A percentile compares a stretch with the other conserved stretches of the same genome.
Conservation (phyloP, 176 grass and related monocot genomes). For the Oryza longistaminata region DNA sequence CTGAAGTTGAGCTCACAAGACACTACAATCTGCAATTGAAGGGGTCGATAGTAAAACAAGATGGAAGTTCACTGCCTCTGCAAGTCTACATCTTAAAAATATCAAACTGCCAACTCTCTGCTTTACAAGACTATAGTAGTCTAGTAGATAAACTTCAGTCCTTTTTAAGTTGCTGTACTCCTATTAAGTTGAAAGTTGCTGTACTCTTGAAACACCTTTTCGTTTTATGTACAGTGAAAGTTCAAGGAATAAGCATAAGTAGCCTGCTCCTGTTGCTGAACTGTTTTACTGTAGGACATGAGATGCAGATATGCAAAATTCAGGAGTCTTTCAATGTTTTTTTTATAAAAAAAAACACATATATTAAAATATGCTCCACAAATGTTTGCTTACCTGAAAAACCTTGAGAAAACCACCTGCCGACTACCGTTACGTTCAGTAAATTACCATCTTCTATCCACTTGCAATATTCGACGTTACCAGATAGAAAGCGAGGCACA, state of each 20-base stretch:
- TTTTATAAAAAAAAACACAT: no score
- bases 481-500: slow-evolving; percentile 26
- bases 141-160: not conserved
- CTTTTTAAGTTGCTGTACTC: not conserved
- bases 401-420: not conserved
- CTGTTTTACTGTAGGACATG: not conserved
- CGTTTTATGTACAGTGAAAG: not conserved
- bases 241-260: not conserved
- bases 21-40: not conserved
- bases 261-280: not conserved
- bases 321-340: not conserved
- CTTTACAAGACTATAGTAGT: not conserved
- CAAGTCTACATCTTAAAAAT: not conserved
- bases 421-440: no score
- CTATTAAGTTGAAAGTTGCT: not conserved
- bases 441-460: not conserved
- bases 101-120: not conserved
- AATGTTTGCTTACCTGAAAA: not conserved
- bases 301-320: not conserved
- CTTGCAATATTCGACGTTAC: not conserved
- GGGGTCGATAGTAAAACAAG: not conserved
- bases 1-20: slow-evolving; percentile 35
- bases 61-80: not conserved
- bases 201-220: not conserved
- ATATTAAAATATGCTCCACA: no score